phyloP scores from a whole-genome alignment of 345 rosid genomes.

The Linum usitatissimum region DNA sequence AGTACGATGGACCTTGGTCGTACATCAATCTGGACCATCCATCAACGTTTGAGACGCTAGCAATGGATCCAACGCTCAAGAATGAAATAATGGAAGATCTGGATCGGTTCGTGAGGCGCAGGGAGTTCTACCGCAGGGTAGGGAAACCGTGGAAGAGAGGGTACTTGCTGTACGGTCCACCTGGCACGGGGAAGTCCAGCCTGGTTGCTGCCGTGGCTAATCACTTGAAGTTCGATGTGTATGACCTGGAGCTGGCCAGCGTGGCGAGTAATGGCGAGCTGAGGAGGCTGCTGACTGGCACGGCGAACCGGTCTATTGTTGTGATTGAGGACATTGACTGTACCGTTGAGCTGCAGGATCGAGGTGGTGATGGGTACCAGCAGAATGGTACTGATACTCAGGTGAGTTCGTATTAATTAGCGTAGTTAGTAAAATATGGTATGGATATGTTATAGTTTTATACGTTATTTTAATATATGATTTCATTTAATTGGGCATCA shows the following conservation, averaged over 20 bases:
- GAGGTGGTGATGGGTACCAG: background rate
- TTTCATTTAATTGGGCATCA: no score
- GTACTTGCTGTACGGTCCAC: conserved; percentile 20
- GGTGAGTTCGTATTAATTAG: background rate
- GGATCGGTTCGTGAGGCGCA: conserved; percentile 18
- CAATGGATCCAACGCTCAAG: conserved; percentile 19
- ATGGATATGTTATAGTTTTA: no score
- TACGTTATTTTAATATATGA: no score
- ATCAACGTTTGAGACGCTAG: conserved; percentile 19
- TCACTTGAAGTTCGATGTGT: conserved; percentile 14
- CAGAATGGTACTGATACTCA: background rate
- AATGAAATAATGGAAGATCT: conserved; percentile 20
- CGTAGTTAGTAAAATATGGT: no score
- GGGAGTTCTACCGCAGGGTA: conserved; percentile 14
- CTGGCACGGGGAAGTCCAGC: conserved; percentile 23
- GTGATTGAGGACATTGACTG: conserved; percentile 24
- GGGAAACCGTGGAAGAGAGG: conserved; percentile 25
- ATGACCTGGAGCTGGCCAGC: conserved; percentile 15
- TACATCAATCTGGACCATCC: conserved; percentile 23
- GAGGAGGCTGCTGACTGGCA: conserved; percentile 5
- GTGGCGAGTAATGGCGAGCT: conserved; percentile 7
- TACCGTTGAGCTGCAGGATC: conserved; percentile 13
- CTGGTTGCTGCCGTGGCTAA: conserved; percentile 24
- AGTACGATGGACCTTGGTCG: conserved; percentile 2
- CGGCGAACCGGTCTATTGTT: conserved; percentile 14